These are phyloP conservation scores for Spathaspora hagerdaliae DNA, from an alignment of 805 yeast genomes.

Conservation along the genomic window DNA sequence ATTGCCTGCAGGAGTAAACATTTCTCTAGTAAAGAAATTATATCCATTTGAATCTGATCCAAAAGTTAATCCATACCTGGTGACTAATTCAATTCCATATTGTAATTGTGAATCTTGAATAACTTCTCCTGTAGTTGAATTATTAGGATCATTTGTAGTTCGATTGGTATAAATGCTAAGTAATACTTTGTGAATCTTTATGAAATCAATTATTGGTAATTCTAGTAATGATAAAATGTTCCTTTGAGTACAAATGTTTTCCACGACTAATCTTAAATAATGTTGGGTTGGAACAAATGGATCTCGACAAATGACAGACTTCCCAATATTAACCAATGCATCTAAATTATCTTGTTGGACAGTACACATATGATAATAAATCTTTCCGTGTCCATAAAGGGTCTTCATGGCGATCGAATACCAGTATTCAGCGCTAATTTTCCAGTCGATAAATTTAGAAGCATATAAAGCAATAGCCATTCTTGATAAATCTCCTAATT, in stretches of 20 bases:
- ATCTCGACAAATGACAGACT: constrained; percentile 73
- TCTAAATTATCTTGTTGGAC: constrained; percentile 75
- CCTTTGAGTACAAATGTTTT: constrained; percentile 67
- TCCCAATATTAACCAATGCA: constrained; percentile 76
- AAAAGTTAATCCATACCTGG: constrained; percentile 61
- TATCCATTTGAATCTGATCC: constrained; percentile 64
- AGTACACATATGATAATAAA: constrained; percentile 83
- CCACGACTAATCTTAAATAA: constrained; percentile 72
- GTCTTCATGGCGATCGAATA: constrained; percentile 68
- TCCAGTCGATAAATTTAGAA: constrained; percentile 82
- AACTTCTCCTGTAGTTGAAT: constrained; percentile 13
- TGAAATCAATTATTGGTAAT: constrained; percentile 57
- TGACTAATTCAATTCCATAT: constrained; percentile 56
- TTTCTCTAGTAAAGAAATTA: constrained; percentile 52
- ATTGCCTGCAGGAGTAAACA: constrained; percentile 29
- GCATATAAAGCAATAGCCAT: constrained; percentile 86
- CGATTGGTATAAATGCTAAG: constrained; percentile 45
- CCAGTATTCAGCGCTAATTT: constrained; percentile 79
- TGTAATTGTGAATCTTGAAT: constrained; percentile 45
- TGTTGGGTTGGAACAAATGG: constrained; percentile 83
- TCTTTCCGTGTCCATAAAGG: constrained; percentile 79
- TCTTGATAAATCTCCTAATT: constrained; percentile 78
- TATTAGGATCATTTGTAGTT: constrained; percentile 2
- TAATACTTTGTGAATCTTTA: constrained; percentile 65
- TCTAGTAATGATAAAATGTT: constrained; percentile 56